phyloP scores from a whole-genome alignment of 1,139 yeast genomes.

The Saccharomycopsis phalli region DNA sequence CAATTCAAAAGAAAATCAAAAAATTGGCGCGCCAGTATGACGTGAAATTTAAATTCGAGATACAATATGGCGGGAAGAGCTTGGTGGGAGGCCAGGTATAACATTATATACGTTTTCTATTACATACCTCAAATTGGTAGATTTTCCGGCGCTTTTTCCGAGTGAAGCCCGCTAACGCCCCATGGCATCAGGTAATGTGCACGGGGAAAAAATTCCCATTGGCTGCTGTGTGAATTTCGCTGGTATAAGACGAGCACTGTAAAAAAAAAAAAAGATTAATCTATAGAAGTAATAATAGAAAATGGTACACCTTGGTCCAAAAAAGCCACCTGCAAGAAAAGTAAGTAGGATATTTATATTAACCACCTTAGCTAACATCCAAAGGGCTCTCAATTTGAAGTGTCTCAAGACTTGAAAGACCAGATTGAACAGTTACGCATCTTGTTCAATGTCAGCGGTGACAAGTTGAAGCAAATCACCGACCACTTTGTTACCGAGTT shows the following conservation, averaged over 20 bases:
- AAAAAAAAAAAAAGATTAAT: neutral
- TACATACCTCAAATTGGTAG: too few relatives aligned
- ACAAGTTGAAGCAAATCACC: constrained; percentile 54
- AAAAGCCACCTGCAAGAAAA: constrained; percentile 73
- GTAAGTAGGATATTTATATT: constrained; percentile 18
- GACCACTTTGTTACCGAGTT: constrained; percentile 66
- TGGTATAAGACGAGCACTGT: too few relatives aligned
- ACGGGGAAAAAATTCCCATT: neutral
- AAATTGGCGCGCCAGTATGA: constrained; percentile 32
- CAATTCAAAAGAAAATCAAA: constrained; percentile 43
- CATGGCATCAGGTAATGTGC: neutral
- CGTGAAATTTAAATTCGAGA: constrained; percentile 33
- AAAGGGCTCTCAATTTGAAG: constrained; percentile 71
- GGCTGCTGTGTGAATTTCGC: too few relatives aligned
- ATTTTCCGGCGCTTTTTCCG: too few relatives aligned
- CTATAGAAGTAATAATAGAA: constrained; percentile 8
- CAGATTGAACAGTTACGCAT: constrained; percentile 53
- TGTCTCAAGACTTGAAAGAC: constrained; percentile 53
- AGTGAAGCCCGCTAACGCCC: neutral
- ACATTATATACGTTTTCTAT: too few relatives aligned
- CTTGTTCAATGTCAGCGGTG: constrained; percentile 55
- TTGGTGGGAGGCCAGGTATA: too few relatives aligned
- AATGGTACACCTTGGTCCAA: constrained; percentile 83
- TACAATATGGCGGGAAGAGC: too few relatives aligned
- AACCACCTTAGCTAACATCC: too few relatives aligned